Base-by-base conservation (phyloP, 1,284 basidiomycete genomes). In the Farysia itapuensis region DNA sequence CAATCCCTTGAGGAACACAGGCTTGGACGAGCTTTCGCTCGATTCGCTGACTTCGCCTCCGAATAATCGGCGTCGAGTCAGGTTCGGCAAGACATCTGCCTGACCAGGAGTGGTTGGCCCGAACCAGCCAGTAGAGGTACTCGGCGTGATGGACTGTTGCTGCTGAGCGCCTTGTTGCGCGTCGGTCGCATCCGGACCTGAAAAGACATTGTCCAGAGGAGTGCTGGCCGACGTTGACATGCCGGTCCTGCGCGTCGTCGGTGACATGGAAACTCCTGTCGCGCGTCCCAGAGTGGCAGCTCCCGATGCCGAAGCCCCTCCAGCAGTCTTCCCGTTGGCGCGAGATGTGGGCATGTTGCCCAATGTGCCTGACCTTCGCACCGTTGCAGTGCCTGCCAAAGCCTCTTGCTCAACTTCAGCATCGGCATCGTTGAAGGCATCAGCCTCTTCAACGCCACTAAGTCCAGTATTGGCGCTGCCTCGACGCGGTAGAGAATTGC, bases 1-100 rank as follows among this genome's bases (percentile, higher is more conserved):
- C 11, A 80, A 64, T 5, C 79, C 79, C 52, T 79, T 77, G 36
- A 77, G 70, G 49, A 75, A 75, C 31, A 74, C 63, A 9, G 72
- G 72, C 44, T 75, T 74, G 12, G 67, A 61, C 4, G 36, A 41
- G n/a, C 38, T 32, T 5, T 48, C 41, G 14, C 35, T 34, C 4
- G 31, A 37, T 16, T 39, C 43, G 29, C 45, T 35, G 11, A 18
- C 19, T 19, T 41, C 54, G 16, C 54, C 50, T 18, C 57, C 57
- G 29, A 60, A 53, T n/a, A 44, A 45, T 20, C 46, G 50, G 20
- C 57, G 57, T 12, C 35, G 24, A 1, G 42, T 45, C 21, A 60
- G 39, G 14, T 36, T 30, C 2, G 64, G 64, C 37, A 66, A 38
- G 15, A 57, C 64, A 12, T 52, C 53, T 20, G 57, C 56, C 43